These are phyloP conservation scores for Camellia lanceoleosa DNA, from an alignment of 148 eudicot genomes.

Conservation along the genomic window DNA sequence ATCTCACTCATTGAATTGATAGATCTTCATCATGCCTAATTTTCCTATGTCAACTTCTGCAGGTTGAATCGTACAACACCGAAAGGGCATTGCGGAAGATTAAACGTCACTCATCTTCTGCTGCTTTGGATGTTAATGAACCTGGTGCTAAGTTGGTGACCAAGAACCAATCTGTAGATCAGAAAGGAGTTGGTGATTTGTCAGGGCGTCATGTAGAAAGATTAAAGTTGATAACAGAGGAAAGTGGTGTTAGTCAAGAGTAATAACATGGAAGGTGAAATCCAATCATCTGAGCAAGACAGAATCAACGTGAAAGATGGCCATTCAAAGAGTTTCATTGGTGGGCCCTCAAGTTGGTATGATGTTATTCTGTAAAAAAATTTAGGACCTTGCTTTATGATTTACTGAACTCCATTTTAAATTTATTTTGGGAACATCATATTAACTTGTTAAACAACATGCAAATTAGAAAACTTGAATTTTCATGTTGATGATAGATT, in stretches of 20 bases:
- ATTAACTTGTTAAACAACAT: too few relatives aligned
- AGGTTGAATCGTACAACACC: constrained; percentile 70
- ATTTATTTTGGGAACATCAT: constrained; percentile 2
- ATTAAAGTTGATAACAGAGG: constrained; percentile 24
- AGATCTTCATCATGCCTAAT: neutral
- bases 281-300: constrained; percentile 26
- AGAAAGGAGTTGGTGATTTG: constrained; percentile 20
- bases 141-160: constrained; percentile 19
- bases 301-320: constrained; percentile 23
- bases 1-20: neutral
- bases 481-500: too few relatives aligned
- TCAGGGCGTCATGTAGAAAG: constrained; percentile 30
- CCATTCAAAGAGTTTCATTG: constrained; percentile 29
- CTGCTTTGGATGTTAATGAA: constrained; percentile 29
- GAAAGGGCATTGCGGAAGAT: constrained; percentile 56
- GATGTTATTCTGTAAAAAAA: constrained; percentile 3
- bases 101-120: constrained; percentile 48
- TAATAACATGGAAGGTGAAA: constrained; percentile 38
- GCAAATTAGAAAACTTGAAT: too few relatives aligned
- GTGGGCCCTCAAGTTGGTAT: constrained; percentile 59
- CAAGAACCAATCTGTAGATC: constrained; percentile 15
- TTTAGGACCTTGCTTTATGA: neutral
- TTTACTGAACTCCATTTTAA: neutral
- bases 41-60: constrained; percentile 6
- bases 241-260: constrained; percentile 21